Base-by-base conservation (phyloP, 23 red algal genomes). In the Gracilariopsis chorda region DNA sequence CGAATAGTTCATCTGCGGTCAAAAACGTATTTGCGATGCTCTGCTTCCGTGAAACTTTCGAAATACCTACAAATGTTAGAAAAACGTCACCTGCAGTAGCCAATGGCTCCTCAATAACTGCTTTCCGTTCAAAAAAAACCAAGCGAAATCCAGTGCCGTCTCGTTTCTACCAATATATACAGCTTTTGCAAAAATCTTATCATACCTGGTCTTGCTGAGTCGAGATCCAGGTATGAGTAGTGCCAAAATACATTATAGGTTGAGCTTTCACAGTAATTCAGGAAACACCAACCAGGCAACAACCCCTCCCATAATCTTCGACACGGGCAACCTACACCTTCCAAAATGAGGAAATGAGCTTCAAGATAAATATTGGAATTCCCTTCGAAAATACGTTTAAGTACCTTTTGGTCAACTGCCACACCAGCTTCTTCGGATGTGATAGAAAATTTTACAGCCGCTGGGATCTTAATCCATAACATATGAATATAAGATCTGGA, bases 401-500 rank as follows among this genome's bases (percentile, higher is more conserved):
- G 92, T 13, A 91, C 88, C 36, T 96, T 96, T 29, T 87, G 71
- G 7, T 86, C 94, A 3, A 96, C 63, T 28, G 87, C 80, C 70
- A 93, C 77, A 7, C 81, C 79, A 20, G 90, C 90, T 74, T 93
- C 90, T 25, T 93, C 90, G 11, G 83, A 48, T 46, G 68, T 93
- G 1, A 80, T 60, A 27, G 64, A 78, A 16, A 36, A 41, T 37
- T 84, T 73, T 43, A 93, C 90, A 40, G 62, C 82, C 41, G 65
- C 68, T n/a, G 90, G 80, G 55, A 93, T 93, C 39, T 86, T 52
- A 28, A 65, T 30, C 57, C 78, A 87, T 29, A 86, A 36, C 37
- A 21, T 29, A 37, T 86, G 79, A 78, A 92, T 60, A 4, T 82
- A 2, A 82, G 88, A 34, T 92, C 88, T 24, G 39, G 11, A 28